phyloP scores from a whole-genome alignment of 2,329 filamentous ascomycete species.

The Zymoseptoria crescenta region DNA sequence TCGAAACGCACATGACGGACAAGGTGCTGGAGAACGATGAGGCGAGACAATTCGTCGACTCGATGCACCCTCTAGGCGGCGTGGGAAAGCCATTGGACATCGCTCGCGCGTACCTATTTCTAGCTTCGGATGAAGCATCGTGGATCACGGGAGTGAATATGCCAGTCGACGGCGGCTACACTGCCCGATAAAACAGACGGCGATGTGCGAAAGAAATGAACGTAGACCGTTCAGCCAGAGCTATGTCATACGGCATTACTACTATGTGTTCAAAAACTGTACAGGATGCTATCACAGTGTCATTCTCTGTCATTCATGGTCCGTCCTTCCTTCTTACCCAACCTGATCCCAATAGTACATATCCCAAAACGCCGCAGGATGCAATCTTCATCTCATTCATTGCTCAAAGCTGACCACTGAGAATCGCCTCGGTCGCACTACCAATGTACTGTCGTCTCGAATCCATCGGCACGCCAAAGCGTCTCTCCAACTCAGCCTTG shows the following conservation, averaged over 20 bases:
- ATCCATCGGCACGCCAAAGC: slow-evolving; percentile 82
- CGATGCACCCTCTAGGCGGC: slow-evolving; percentile 15
- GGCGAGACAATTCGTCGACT: slow-evolving; percentile 6
- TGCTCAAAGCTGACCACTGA: slow-evolving; percentile 33
- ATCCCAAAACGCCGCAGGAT: neutral
- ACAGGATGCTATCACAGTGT: neutral
- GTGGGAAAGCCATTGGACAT: slow-evolving; percentile 15
- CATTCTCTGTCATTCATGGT: neutral
- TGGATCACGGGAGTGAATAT: slow-evolving; percentile 17
- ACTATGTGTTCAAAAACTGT: neutral
- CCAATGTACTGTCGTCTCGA: slow-evolving; percentile 81
- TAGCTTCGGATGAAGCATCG: slow-evolving; percentile 17
- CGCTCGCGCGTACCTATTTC: slow-evolving; percentile 17
- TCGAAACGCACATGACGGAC: slow-evolving; percentile 17
- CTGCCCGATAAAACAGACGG: slow-evolving; percentile 2
- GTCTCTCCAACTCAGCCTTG: slow-evolving; percentile 82
- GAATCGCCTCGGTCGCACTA: slow-evolving; percentile 36
- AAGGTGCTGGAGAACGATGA: slow-evolving; percentile 1
- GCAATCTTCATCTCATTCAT: neutral
- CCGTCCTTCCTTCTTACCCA: neutral
- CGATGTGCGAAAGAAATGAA: neutral
- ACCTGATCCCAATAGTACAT: neutral
- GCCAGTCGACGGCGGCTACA: slow-evolving; percentile 14
- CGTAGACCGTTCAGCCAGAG: neutral
- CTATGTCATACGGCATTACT: neutral